Base-by-base conservation (phyloP, 495 filamentous ascomycete genomes). In the Daldinia bambusicola region DNA sequence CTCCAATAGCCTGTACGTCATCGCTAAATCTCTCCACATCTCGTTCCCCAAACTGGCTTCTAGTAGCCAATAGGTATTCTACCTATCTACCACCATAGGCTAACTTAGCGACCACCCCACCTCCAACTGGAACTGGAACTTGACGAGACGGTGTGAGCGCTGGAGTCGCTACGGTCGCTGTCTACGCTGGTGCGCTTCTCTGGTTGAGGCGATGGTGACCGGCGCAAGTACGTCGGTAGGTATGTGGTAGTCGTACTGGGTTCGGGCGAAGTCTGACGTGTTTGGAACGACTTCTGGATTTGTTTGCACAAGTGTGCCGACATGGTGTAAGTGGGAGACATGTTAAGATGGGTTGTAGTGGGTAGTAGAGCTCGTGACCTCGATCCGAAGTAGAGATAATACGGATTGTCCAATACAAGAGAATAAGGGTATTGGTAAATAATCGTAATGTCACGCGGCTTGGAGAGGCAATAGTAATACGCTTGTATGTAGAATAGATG, bases 271-370 rank as follows among this genome's bases (percentile, higher is more conserved):
- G 76, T 72, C 59, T 80, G 75, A 38, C 76, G 72, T 37, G 78
- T 77, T 57, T 82, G 81, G 79, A 81, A 84, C 5, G 83, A 84
- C 37, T 79, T 76, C 77, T 79, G 80, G 73, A 85, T 84, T 66
- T 84, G 75, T 74, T 81, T 83, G 81, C 83, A 84, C 74, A 85
- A 72, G 62, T 85, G 83, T 74, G 82, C 82, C 6, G 82, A 82
- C 82, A 85, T 84, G 56, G 83, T 85, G 76, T 85, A 82, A 13
- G 83, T 84, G 57, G 83, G 83, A 61, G 82, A 81, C 83, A 85
- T 85, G 53, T 55, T 78, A 16, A 10, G 18, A 48, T 69, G 36
- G 6, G 56, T 65, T 26, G 34, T 55, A 48, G 14, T 40, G 26
- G 50, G 26, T 26, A 26, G 26, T 26, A 61, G n/a, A 16, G 58